Base-by-base conservation (phyloP, 2,329 filamentous ascomycete species). In the Cercospora sesami region DNA sequence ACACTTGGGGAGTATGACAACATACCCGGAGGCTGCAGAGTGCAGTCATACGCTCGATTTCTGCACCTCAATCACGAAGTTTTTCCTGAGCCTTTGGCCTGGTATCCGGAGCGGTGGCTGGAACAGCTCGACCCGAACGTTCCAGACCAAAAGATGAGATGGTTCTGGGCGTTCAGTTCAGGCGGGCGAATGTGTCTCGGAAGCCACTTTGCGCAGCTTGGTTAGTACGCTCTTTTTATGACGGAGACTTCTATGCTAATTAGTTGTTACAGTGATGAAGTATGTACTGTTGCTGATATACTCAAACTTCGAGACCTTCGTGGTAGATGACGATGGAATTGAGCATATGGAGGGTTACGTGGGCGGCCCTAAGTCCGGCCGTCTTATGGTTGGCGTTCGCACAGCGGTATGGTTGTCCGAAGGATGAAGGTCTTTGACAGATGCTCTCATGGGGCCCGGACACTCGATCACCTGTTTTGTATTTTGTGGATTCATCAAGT, bases 301-400 rank as follows among this genome's bases (percentile, higher is more conserved):
- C 16, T 26, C 60, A 12, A 63, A 63, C n/a, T 63, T 63, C 42
- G 60, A 53, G n/a, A 63, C 60, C 14, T 51, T 21, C 14, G 28
- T 63, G 21, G 60, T 63, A 9, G 42, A 63, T 26, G 60, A 63
- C 30, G 7, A 18, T 21, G 60, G 39, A 4, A 63, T 63, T 18
- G 60, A 63, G 42, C 60, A 63, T 28, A 53, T 63, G 60, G 42
- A 53, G 18, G 60, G 60, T 21, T 63, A 63, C 16, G 60, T 63
- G 16, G 60, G 63, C 60, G 63, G 55, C 5, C 63, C 63, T 3
- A 65, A 65, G 26, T 60, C 55, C 16, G 63, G 33, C 36, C 60
- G 60, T 36, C 33, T 65, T 21, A 48, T 65, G 55, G 55, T 60
- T 6, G 26, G 39, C 3, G 63, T 51, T 16, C 23, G 28, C 6